Percentiles rank a stretch among this genome's conserved stretches.
These are phyloP conservation scores for Sporothrix luriei DNA, from an alignment of 2,329 filamentous ascomycete genomes.

Conservation along the genomic window DNA sequence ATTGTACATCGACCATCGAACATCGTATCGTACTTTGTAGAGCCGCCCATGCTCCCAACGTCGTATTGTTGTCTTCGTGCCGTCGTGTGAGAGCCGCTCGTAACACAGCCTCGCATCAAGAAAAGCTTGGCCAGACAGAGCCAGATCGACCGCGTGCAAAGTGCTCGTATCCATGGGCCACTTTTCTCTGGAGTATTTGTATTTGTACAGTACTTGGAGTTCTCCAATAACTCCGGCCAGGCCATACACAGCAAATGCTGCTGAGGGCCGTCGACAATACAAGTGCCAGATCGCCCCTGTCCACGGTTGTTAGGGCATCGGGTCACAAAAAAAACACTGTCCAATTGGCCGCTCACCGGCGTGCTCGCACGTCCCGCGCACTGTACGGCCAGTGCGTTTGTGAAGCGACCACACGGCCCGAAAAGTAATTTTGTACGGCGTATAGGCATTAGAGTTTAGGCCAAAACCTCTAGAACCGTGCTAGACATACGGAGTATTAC, in stretches of 20 bases:
- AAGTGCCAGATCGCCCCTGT: conserved; percentile 1
- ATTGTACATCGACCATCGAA: too few relatives aligned
- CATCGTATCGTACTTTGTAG: too few relatives aligned
- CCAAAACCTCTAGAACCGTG: background rate
- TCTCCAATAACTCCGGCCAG: too few relatives aligned
- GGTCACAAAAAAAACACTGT: conserved; percentile 14
- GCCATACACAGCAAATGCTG: too few relatives aligned
- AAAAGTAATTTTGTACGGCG: too few relatives aligned
- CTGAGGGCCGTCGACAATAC: background rate
- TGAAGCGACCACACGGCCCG: background rate
- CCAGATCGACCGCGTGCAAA: background rate
- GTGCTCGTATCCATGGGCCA: background rate
- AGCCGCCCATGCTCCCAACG: background rate
- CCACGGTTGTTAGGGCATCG: background rate
- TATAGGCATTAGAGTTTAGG: too few relatives aligned
- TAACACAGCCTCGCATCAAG: conserved; percentile 7
- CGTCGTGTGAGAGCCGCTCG: background rate
- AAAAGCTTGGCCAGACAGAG: conserved; percentile 7
- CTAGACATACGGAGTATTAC: background rate
- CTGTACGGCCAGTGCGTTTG: conserved; percentile 7
- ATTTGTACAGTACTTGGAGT: background rate
- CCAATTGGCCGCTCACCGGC: background rate
- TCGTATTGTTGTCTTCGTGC: background rate
- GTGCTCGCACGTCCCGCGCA: conserved; percentile 21
- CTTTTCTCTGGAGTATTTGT: background rate